Evolutionary conservation across 2,329 filamentous ascomycete genomes (phyloP).

Genomic region (Colletotrichum echinochloae): DNA sequence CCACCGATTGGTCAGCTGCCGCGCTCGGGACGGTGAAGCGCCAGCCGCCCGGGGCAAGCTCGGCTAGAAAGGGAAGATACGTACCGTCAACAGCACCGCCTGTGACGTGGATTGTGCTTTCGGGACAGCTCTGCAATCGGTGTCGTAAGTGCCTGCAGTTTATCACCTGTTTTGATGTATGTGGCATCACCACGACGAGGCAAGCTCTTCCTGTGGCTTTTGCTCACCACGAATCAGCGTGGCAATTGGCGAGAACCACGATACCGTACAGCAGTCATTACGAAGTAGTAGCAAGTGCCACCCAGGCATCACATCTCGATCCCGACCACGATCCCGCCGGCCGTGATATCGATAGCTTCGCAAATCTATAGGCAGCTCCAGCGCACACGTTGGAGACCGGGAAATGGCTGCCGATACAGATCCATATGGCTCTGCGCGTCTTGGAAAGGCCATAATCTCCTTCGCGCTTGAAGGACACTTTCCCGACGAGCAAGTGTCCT

Average conservation of each 20-base stretch:
- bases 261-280: not conserved
- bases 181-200: constrained; percentile 19
- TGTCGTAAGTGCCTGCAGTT: constrained; percentile 14
- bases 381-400: not conserved
- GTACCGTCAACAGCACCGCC: constrained; percentile 7
- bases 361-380: constrained; percentile 3
- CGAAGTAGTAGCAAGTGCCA: not conserved
- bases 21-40: not conserved
- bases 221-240: not conserved
- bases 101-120: constrained; percentile 40
- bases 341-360: constrained; percentile 14
- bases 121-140: constrained; percentile 35
- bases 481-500: constrained; percentile 53
- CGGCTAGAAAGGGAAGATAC: constrained; percentile 5
- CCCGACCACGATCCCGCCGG: constrained; percentile 4
- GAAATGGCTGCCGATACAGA: constrained; percentile 50
- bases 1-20: constrained; percentile 27
- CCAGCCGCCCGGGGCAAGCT: constrained; percentile 21
- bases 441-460: constrained; percentile 55
- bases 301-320: not conserved
- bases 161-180: not conserved
- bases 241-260: not conserved
- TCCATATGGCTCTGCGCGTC: constrained; percentile 43
- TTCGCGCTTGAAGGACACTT: constrained; percentile 57
- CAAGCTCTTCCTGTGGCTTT: not conserved